Percentiles rank a stretch among this genome's conserved stretches.
Evolutionary conservation across 2,329 filamentous ascomycete genomes (phyloP).

Genomic region (Aspergillus ochraceus): DNA sequence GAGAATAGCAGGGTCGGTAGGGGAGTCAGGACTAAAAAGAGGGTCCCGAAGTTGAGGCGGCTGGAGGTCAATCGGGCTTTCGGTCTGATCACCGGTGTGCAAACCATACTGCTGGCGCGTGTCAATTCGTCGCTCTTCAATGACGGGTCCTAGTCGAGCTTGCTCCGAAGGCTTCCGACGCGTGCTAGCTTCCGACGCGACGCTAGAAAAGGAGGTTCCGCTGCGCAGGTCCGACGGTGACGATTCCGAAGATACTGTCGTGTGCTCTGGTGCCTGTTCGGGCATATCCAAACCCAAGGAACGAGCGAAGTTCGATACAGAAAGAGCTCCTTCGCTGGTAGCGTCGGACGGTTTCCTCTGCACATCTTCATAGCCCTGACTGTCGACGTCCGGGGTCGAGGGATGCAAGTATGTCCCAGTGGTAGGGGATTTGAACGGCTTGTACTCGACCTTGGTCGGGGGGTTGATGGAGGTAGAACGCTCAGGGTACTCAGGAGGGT

Average conservation of each 20-base stretch:
- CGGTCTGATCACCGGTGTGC: constrained; percentile 37
- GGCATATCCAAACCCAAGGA: constrained; percentile 54
- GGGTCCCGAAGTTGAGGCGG: constrained; percentile 32
- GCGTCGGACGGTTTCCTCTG: constrained; percentile 30
- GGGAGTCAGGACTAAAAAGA: constrained; percentile 45
- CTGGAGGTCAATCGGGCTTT: constrained; percentile 25
- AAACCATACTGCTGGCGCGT: constrained; percentile 18
- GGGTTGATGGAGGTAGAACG: constrained; percentile 16
- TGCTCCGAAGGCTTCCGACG: constrained; percentile 33
- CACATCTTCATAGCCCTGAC: constrained; percentile 7
- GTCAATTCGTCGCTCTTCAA: constrained; percentile 54
- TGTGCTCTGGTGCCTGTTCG: constrained; percentile 65
- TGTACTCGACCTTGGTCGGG: constrained; percentile 14
- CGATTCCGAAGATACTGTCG: constrained; percentile 65
- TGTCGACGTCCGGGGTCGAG: constrained; percentile 12
- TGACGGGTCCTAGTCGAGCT: constrained; percentile 52
- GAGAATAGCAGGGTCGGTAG: constrained; percentile 49
- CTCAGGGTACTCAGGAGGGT: constrained; percentile 17
- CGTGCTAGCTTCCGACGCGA: constrained; percentile 45
- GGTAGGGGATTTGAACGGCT: constrained; percentile 21
- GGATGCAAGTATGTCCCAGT: constrained; percentile 24
- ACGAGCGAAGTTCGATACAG: constrained; percentile 41
- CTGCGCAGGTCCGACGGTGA: constrained; percentile 60
- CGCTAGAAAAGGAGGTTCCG: constrained; percentile 63
- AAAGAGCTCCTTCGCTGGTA: constrained; percentile 31